These are phyloP conservation scores for Tolypocladium album DNA, from an alignment of 2,329 filamentous ascomycete genomes.

Conservation along the genomic window DNA sequence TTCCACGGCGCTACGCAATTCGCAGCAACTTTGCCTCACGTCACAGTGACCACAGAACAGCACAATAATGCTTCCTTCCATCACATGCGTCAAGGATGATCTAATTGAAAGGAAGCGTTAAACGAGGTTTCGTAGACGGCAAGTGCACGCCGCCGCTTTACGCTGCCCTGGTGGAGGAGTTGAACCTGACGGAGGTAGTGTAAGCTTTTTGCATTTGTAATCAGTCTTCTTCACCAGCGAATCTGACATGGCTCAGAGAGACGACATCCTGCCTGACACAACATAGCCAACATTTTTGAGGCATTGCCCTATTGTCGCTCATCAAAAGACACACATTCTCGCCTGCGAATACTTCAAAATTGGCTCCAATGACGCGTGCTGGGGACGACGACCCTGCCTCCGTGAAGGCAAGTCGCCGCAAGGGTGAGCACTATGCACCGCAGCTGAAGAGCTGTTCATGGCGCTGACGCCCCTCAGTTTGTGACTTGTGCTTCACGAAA, in stretches of 20 bases:
- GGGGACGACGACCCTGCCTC: neutral
- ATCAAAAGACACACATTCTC: neutral
- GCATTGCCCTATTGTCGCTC: too few relatives aligned
- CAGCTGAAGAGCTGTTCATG: neutral
- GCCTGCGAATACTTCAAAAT: neutral
- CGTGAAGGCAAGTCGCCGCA: neutral
- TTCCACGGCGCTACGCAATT: too few relatives aligned
- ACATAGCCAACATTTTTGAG: neutral
- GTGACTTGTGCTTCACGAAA: conserved; percentile 32
- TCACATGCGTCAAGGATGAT: neutral
- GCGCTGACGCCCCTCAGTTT: conserved; percentile 15
- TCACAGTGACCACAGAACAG: too few relatives aligned
- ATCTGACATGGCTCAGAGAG: neutral
- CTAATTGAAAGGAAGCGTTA: neutral
- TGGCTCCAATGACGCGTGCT: neutral
- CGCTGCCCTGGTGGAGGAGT: too few relatives aligned
- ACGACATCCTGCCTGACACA: neutral
- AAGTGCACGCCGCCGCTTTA: neutral
- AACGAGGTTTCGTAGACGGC: neutral
- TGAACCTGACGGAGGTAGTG: neutral
- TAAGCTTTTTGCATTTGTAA: neutral
- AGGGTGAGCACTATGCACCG: neutral
- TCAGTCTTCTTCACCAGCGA: neutral
- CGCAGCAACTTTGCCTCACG: too few relatives aligned
- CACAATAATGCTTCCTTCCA: too few relatives aligned